Conservation (phyloP, 208 protist genomes). For the Acanthamoeba pearcei region DNA sequence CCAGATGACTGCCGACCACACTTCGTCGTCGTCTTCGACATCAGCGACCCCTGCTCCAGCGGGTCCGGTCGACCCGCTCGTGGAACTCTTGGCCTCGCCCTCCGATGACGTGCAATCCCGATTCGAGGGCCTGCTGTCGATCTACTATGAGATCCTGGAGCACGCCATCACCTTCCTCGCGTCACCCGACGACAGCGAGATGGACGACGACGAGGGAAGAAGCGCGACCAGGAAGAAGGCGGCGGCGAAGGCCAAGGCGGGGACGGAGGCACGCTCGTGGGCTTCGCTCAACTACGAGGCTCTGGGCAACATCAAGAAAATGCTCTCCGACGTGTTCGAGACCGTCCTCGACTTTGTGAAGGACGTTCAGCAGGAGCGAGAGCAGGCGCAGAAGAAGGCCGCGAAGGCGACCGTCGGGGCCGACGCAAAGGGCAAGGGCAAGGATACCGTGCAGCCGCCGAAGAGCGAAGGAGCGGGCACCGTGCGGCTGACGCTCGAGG, state of each 20-base stretch:
- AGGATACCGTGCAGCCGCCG: background rate
- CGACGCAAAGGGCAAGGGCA: background rate
- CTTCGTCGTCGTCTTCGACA: background rate
- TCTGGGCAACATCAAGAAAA: conserved; percentile 38
- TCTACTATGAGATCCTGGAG: conserved; percentile 67
- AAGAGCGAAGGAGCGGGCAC: background rate
- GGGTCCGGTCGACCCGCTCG: background rate
- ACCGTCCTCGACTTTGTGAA: conserved; percentile 54
- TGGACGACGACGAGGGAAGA: background rate
- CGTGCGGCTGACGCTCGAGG: conserved; percentile 30
- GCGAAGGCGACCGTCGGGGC: background rate
- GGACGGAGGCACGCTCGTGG: background rate
- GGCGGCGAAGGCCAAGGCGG: background rate
- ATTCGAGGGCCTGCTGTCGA: conserved; percentile 39
- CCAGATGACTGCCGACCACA: background rate
- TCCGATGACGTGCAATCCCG: conserved; percentile 14
- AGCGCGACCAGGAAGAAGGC: background rate
- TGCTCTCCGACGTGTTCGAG: conserved; percentile 62
- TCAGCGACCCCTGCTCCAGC: background rate
- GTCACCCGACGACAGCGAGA: background rate
- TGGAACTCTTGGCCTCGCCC: conserved; percentile 6
- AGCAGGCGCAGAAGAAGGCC: conserved; percentile 6
- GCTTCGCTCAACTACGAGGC: conserved; percentile 23
- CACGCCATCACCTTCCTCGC: conserved; percentile 69
- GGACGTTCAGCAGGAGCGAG: conserved; percentile 26